These are phyloP conservation scores for Phylloporus sp. DNA, from an alignment of 768 basidiomycete genomes.

Conservation along the genomic window DNA sequence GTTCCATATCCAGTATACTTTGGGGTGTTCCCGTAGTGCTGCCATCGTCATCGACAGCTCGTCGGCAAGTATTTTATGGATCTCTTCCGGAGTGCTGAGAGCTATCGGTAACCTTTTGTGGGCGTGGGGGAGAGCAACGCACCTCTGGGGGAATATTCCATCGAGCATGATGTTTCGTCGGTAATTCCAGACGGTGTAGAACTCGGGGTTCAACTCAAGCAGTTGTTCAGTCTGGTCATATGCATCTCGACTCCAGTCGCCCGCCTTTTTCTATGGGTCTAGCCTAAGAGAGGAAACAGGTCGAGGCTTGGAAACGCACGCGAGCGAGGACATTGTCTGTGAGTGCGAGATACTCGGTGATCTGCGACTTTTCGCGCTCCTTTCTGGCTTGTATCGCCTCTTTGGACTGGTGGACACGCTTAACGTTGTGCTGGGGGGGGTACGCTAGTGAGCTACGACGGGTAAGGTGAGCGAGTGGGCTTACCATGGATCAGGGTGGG, in stretches of 20 bases:
- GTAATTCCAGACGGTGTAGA: slow-evolving; percentile 97
- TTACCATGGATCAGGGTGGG: slow-evolving; percentile 26
- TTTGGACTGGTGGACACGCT: slow-evolving; percentile 52
- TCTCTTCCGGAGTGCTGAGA: slow-evolving; percentile 54
- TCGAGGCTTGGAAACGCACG: slow-evolving; percentile 39
- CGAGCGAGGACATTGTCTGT: slow-evolving; percentile 59
- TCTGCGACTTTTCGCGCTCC: slow-evolving; percentile 68
- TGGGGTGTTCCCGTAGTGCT: slow-evolving; percentile 81
- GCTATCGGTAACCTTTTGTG: slow-evolving; percentile 7
- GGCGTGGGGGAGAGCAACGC: slow-evolving; percentile 8
- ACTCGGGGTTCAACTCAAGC: slow-evolving; percentile 87
- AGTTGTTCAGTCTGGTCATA: slow-evolving; percentile 74
- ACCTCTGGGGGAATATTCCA: slow-evolving; percentile 71
- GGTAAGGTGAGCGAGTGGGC: neutral
- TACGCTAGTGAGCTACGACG: neutral
- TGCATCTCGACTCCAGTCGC: slow-evolving; percentile 70
- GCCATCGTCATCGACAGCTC: slow-evolving; percentile 81
- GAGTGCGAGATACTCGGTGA: slow-evolving; percentile 70
- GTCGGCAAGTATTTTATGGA: slow-evolving; percentile 59
- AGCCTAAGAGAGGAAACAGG: neutral
- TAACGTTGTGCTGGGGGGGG: slow-evolving; percentile 59
- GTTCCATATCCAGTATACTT: slow-evolving; percentile 99
- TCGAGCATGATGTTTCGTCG: slow-evolving; percentile 72
- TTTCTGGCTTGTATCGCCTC: slow-evolving; percentile 66
- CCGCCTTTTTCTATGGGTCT: slow-evolving; percentile 55